phyloP scores from a whole-genome alignment of 352 stramenopile genomes.

The Albugo candida region DNA sequence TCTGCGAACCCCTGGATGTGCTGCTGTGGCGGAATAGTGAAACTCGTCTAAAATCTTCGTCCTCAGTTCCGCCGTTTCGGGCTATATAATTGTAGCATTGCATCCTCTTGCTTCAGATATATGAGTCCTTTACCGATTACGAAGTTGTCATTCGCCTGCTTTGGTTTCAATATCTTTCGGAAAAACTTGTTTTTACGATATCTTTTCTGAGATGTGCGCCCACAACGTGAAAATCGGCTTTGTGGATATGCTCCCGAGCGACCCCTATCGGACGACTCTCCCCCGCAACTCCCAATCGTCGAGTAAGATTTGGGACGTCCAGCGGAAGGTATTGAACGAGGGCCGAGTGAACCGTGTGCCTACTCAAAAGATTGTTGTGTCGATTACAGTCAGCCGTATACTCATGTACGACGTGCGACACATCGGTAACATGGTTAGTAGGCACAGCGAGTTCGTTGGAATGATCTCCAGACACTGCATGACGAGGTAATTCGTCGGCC shows the following conservation, averaged over 20 bases:
- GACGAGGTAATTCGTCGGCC: slow-evolving; percentile 1
- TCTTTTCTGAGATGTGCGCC: not conserved
- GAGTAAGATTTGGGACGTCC: not conserved
- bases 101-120: not conserved
- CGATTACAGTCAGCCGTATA: too few species aligned
- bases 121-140: not conserved
- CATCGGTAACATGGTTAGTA: too few species aligned
- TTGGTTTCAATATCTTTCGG: not conserved
- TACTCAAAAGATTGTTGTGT: not conserved
- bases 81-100: not conserved
- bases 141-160: not conserved
- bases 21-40: slow-evolving; percentile 1
- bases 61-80: not conserved
- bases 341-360: not conserved
- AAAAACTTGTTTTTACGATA: not conserved
- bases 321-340: not conserved
- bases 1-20: slow-evolving; percentile 3
- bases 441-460: not conserved
- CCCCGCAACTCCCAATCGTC: not conserved
- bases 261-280: not conserved
- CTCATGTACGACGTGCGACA: too few species aligned
- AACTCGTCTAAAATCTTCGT: slow-evolving; percentile 1
- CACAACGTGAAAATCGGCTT: not conserved
- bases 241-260: not conserved
- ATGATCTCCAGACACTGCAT: not conserved